Conservation (phyloP, 2,329 filamentous ascomycete species). For the Aspergillus unguis region DNA sequence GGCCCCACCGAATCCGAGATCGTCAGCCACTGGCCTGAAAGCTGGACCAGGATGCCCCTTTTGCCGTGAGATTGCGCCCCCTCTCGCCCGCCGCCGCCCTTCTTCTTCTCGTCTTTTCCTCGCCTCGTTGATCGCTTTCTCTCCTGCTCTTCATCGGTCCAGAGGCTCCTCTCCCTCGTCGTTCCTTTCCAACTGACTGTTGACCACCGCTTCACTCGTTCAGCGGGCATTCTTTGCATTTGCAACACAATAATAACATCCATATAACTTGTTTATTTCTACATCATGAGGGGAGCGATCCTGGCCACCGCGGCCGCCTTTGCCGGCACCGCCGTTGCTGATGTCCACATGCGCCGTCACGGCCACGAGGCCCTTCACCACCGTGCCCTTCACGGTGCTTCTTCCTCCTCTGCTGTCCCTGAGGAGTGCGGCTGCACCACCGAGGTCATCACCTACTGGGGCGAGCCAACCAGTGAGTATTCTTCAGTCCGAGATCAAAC, state of each 20-base stretch:
- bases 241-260: conserved; percentile 23
- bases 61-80: background rate
- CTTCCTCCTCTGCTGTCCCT: conserved; percentile 32
- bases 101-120: conserved; percentile 8
- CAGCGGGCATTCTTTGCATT: conserved; percentile 70
- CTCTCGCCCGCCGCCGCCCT: conserved; percentile 12
- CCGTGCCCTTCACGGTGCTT: conserved; percentile 25
- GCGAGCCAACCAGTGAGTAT: conserved; percentile 60
- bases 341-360: conserved; percentile 54
- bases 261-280: conserved; percentile 16
- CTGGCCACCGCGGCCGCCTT: conserved; percentile 58
- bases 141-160: conserved; percentile 16
- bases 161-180: conserved; percentile 19
- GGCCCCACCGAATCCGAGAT: too few relatives aligned
- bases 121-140: conserved; percentile 12
- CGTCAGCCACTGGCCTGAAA: too few relatives aligned
- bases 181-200: conserved; percentile 14
- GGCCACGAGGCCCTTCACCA: conserved; percentile 57
- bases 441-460: conserved; percentile 68
- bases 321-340: conserved; percentile 53
- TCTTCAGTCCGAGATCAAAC: background rate
- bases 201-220: conserved; percentile 56
- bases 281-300: conserved; percentile 71
- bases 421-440: conserved; percentile 68
- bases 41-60: too few relatives aligned